Evolutionary conservation across 345 rosid genomes (phyloP).

Genomic region (Acer yangbiense): DNA sequence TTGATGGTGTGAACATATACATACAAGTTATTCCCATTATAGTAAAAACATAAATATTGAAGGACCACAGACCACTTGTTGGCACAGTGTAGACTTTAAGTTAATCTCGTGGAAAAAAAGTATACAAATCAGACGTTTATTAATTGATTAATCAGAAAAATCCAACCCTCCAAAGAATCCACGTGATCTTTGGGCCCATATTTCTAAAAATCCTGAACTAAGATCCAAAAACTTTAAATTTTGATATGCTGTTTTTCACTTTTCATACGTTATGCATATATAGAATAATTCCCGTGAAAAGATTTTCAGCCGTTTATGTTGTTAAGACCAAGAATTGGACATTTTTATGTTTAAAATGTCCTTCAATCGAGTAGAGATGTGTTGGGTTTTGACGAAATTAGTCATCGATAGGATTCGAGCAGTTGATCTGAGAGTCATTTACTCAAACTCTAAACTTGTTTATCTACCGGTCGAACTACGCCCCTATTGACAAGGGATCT

Average conservation of each 20-base stretch:
- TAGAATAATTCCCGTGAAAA: neutral
- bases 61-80: no score
- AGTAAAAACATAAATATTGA: neutral
- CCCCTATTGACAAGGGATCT: no score
- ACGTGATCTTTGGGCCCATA: slow-evolving; percentile 24
- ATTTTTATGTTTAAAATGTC: no score
- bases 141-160: slow-evolving; percentile 9
- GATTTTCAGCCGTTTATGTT: no score
- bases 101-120: slow-evolving; percentile 2
- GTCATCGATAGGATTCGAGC: no score
- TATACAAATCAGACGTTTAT: neutral
- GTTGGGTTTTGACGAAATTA: no score
- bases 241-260: neutral
- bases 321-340: no score
- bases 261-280: neutral
- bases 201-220: neutral
- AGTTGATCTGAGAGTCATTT: no score
- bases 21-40: neutral
- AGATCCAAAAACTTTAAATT: slow-evolving; percentile 5
- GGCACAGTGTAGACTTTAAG: neutral
- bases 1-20: neutral
- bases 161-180: neutral
- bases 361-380: no score
- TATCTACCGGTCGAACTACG: no score
- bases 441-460: no score